These are phyloP conservation scores for Fusarium guadeloupense DNA, from an alignment of 2,329 filamentous ascomycete species.

Conservation along the genomic window DNA sequence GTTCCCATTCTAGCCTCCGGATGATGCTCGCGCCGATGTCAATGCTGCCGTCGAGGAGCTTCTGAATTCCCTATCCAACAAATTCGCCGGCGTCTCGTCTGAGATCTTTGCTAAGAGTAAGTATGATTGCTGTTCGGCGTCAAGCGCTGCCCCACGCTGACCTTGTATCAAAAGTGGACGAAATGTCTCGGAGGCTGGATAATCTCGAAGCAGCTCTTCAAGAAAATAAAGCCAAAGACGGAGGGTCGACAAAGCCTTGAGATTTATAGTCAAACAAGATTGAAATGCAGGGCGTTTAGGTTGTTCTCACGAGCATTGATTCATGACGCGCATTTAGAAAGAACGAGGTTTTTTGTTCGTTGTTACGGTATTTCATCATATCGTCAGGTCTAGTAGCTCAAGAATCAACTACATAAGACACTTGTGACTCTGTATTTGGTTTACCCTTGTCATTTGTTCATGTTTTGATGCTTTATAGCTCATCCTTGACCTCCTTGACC, in stretches of 20 bases:
- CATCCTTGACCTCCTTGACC: constrained; percentile 53
- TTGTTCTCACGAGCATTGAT: constrained; percentile 21
- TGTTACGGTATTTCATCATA: constrained; percentile 25
- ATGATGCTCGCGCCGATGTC: constrained; percentile 69
- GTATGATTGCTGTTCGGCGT: constrained; percentile 46
- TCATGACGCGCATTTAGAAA: constrained; percentile 21
- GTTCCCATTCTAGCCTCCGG: too few relatives aligned
- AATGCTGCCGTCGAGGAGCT: constrained; percentile 86
- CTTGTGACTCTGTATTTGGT: constrained; percentile 20
- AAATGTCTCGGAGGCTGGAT: constrained; percentile 88
- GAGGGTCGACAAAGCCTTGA: constrained; percentile 49
- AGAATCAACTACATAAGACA: constrained; percentile 34
- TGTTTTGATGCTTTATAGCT: constrained; percentile 47
- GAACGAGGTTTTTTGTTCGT: constrained; percentile 6
- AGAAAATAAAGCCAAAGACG: constrained; percentile 60
- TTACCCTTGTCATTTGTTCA: constrained; percentile 13
- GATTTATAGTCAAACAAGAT: not conserved
- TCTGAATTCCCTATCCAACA: constrained; percentile 82
- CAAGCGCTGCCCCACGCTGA: constrained; percentile 21
- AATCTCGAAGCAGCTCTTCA: constrained; percentile 79
- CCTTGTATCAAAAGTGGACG: constrained; percentile 74
- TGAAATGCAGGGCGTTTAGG: constrained; percentile 20
- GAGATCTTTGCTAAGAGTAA: constrained; percentile 90
- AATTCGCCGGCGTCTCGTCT: constrained; percentile 84
- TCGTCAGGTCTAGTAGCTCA: constrained; percentile 29